Evolutionary conservation across 2,329 filamentous ascomycete genomes (phyloP).

Genomic region (Colletotrichum aenigma): DNA sequence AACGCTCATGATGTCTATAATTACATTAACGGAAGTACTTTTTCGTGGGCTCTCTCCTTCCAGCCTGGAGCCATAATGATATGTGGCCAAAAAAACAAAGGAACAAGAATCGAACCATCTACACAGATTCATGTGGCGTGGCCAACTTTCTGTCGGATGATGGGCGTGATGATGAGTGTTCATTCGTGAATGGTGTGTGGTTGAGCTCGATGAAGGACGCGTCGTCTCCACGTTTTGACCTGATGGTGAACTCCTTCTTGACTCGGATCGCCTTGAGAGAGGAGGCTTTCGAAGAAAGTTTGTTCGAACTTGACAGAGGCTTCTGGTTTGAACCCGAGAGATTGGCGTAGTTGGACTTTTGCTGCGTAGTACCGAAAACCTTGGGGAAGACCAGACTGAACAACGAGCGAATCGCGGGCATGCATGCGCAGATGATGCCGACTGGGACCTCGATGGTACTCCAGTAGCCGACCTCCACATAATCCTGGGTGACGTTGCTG

Average conservation of each 20-base stretch:
- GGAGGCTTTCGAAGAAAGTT: not conserved
- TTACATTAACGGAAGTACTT: not conserved
- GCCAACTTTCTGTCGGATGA: not conserved
- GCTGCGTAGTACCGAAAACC: constrained; percentile 31
- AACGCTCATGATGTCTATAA: not conserved
- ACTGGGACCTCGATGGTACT: constrained; percentile 19
- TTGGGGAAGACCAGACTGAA: constrained; percentile 36
- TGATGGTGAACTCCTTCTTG: constrained; percentile 7
- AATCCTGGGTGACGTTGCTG: constrained; percentile 27
- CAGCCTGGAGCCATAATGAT: not conserved
- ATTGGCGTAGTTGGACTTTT: constrained; percentile 10
- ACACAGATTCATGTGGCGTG: constrained; percentile 4
- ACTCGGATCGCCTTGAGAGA: not conserved
- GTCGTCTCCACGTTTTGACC: constrained; percentile 4
- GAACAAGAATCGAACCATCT: not conserved
- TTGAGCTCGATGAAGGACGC: not conserved
- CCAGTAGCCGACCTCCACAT: constrained; percentile 15
- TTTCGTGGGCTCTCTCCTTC: not conserved
- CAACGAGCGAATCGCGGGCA: constrained; percentile 35
- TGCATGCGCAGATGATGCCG: constrained; percentile 18
- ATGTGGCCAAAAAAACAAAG: not conserved
- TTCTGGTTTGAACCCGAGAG: not conserved
- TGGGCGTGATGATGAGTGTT: not conserved
- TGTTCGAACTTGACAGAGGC: not conserved
- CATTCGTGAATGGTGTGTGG: not conserved